Evolutionary conservation across 1,284 basidiomycete genomes (phyloP).

Genomic region (Phlebopus sp.): DNA sequence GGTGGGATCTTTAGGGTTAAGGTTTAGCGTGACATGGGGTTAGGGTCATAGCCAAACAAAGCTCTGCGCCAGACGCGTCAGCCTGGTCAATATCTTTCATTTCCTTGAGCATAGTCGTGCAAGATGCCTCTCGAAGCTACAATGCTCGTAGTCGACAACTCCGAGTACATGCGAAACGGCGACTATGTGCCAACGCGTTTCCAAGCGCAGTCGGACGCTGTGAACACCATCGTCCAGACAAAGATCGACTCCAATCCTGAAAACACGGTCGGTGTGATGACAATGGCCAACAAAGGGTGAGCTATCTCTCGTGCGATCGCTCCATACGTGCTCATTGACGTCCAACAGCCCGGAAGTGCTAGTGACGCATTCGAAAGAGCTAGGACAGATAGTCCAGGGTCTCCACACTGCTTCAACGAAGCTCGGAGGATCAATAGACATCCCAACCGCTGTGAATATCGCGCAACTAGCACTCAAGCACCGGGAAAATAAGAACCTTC

Average conservation of each 20-base stretch:
- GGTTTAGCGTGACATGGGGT: constrained; percentile 10
- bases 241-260: constrained; percentile 97
- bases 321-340: neutral
- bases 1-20: neutral
- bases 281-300: constrained; percentile 93
- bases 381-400: constrained; percentile 87
- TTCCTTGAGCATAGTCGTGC: constrained; percentile 23
- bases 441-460: constrained; percentile 88
- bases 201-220: constrained; percentile 90
- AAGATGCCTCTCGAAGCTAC: constrained; percentile 93
- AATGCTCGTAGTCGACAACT: constrained; percentile 91
- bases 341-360: constrained; percentile 83
- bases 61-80: constrained; percentile 17
- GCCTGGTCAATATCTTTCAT: constrained; percentile 12
- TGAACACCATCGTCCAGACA: constrained; percentile 86
- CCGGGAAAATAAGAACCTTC: constrained; percentile 96
- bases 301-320: constrained; percentile 22
- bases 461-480: constrained; percentile 97
- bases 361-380: constrained; percentile 92
- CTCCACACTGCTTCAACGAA: constrained; percentile 68
- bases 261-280: constrained; percentile 96
- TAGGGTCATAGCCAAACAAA: neutral
- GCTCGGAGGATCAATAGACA: constrained; percentile 79
- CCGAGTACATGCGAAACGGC: constrained; percentile 95
- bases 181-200: constrained; percentile 89